phyloP scores from a whole-genome alignment of 2,329 filamentous ascomycete genomes.

The Zymoseptoria brevis region DNA sequence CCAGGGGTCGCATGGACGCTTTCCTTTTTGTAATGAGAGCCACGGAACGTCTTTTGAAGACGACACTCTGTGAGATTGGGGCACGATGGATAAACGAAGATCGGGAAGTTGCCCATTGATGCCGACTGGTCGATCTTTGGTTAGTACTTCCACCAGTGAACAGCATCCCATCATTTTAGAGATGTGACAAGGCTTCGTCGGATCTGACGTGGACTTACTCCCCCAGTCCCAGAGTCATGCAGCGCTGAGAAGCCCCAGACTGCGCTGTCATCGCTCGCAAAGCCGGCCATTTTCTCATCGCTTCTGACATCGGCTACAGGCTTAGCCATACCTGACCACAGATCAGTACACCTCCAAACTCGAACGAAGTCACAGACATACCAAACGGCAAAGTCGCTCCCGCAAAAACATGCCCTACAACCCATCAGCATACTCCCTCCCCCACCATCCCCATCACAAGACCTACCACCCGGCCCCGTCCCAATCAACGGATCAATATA shows the following conservation, averaged over 20 bases:
- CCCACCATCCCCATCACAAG: background rate
- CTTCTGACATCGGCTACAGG: conserved; percentile 31
- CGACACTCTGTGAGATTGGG: conserved; percentile 37
- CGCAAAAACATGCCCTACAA: conserved; percentile 35
- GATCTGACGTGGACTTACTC: conserved; percentile 11
- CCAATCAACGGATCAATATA: conserved; percentile 17
- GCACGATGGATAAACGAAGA: conserved; percentile 59
- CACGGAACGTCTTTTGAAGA: conserved; percentile 47
- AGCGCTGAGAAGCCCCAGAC: conserved; percentile 38
- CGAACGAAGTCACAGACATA: background rate
- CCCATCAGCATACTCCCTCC: background rate
- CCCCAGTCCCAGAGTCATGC: conserved; percentile 44
- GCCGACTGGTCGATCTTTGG: conserved; percentile 34
- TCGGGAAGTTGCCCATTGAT: conserved; percentile 63
- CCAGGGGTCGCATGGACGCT: conserved; percentile 50
- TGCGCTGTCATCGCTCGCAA: conserved; percentile 39
- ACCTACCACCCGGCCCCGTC: conserved; percentile 12
- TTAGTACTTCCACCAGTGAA: background rate
- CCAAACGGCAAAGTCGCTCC: conserved; percentile 38
- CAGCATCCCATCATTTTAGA: conserved; percentile 1
- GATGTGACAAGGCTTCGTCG: no score
- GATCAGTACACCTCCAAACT: background rate
- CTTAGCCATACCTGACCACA: conserved; percentile 31
- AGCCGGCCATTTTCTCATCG: conserved; percentile 34
- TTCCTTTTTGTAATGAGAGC: conserved; percentile 37